phyloP scores from a whole-genome alignment of 768 basidiomycete genomes.

The Panus rudis region DNA sequence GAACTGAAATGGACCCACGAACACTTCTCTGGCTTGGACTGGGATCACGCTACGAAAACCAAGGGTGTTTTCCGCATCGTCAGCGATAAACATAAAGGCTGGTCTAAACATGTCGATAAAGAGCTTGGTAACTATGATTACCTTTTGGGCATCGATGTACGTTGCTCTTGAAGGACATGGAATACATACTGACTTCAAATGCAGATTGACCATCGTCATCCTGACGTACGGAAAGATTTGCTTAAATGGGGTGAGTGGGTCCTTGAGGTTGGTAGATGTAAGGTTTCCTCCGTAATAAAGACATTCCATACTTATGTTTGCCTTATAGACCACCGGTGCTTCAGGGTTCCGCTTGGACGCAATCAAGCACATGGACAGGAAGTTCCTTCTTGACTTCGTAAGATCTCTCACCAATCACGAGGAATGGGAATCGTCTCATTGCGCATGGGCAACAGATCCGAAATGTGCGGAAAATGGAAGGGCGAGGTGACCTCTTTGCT shows the following conservation, averaged over 20 bases:
- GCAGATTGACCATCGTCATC: conserved; percentile 81
- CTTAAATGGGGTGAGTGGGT: conserved; percentile 77
- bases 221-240: conserved; percentile 70
- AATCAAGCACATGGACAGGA: conserved; percentile 80
- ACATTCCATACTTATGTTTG: not conserved
- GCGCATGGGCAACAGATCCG: too few species aligned
- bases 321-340: conserved; percentile 53
- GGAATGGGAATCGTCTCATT: too few species aligned
- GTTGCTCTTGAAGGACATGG: conserved; percentile 13
- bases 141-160: conserved; percentile 66
- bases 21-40: conserved; percentile 81
- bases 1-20: conserved; percentile 64
- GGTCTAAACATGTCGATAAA: conserved; percentile 74
- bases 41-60: conserved; percentile 61
- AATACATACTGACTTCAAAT: conserved; percentile 1
- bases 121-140: conserved; percentile 90
- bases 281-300: not conserved
- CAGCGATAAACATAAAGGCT: conserved; percentile 60
- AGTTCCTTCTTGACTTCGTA: conserved; percentile 67
- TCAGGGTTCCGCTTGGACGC: conserved; percentile 84
- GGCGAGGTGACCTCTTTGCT: conserved; percentile 49
- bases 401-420: too few species aligned
- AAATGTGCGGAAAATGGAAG: conserved; percentile 38
- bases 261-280: conserved; percentile 35
- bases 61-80: conserved; percentile 69